phyloP scores from a whole-genome alignment of 768 basidiomycete genomes.

The Lactarius quietus region DNA sequence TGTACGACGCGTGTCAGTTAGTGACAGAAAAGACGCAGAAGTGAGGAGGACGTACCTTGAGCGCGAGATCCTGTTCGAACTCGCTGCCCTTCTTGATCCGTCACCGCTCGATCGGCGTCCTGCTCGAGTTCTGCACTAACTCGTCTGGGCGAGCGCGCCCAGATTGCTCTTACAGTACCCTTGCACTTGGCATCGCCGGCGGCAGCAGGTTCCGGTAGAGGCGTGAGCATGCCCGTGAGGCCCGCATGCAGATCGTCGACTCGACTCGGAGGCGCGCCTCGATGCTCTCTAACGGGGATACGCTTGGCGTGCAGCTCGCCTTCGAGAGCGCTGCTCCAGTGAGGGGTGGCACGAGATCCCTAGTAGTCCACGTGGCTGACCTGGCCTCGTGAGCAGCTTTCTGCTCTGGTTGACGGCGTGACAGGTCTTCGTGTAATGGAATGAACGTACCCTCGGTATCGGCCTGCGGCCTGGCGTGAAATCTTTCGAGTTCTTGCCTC shows the following conservation, averaged over 20 bases:
- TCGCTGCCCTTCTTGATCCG: conserved; percentile 76
- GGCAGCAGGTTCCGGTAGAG: conserved; percentile 20
- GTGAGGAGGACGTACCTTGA: conserved; percentile 59
- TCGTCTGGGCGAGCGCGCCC: conserved; percentile 47
- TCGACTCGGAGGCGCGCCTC: conserved; percentile 67
- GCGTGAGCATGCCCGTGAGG: conserved; percentile 38
- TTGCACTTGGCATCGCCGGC: conserved; percentile 56
- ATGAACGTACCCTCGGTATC: too few relatives aligned
- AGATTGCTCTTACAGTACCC: conserved; percentile 43
- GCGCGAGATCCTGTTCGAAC: conserved; percentile 74
- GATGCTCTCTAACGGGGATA: conserved; percentile 77
- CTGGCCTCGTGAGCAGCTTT: too few relatives aligned
- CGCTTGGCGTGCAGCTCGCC: conserved; percentile 84
- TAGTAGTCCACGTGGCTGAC: too few relatives aligned
- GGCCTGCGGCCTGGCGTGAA: too few relatives aligned
- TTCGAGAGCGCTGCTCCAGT: too few relatives aligned
- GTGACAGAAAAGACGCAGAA: not conserved
- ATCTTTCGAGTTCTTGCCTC: too few relatives aligned
- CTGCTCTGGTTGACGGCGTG: too few relatives aligned
- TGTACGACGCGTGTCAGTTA: conserved; percentile 34
- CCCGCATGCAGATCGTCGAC: conserved; percentile 51
- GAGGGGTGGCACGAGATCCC: too few relatives aligned
- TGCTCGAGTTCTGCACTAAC: conserved; percentile 60
- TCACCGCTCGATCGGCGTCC: conserved; percentile 73
- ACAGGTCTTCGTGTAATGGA: too few relatives aligned